Conservation (phyloP, 768 basidiomycete species). For the Collybia sp. region DNA sequence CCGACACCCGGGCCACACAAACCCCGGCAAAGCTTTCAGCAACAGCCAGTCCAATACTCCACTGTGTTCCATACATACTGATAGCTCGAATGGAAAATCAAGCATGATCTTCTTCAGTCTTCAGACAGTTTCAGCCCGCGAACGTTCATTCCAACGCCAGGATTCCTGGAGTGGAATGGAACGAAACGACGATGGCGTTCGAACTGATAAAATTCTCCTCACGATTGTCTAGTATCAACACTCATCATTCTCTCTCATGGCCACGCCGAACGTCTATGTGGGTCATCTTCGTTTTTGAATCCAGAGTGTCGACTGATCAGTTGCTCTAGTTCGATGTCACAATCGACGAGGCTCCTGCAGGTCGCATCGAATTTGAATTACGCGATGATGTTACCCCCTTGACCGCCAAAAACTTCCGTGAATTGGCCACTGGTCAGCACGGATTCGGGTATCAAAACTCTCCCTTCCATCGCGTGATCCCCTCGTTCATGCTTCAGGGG, state of each 20-base stretch:
- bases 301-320: neutral
- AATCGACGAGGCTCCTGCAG: slow-evolving; percentile 55
- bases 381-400: slow-evolving; percentile 87
- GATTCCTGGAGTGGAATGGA: too few relatives aligned
- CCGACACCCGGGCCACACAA: too few relatives aligned
- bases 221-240: neutral
- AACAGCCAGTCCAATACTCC: too few relatives aligned
- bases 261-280: slow-evolving; percentile 39
- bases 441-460: slow-evolving; percentile 68
- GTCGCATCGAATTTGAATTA: slow-evolving; percentile 79
- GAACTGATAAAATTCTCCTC: neutral
- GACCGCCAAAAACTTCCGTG: slow-evolving; percentile 92
- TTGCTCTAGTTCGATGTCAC: slow-evolving; percentile 71
- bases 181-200: too few relatives aligned
- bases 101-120: too few relatives aligned
- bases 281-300: neutral
- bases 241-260: slow-evolving; percentile 17
- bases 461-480: slow-evolving; percentile 72
- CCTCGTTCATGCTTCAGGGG: slow-evolving; percentile 86
- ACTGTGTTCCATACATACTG: too few relatives aligned
- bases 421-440: too few relatives aligned
- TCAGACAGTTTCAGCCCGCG: too few relatives aligned
- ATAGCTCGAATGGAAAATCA: too few relatives aligned
- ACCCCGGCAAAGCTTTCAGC: too few relatives aligned
- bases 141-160: too few relatives aligned